phyloP scores from a whole-genome alignment of 2,329 filamentous ascomycete species.

The Didymella arachidicola region DNA sequence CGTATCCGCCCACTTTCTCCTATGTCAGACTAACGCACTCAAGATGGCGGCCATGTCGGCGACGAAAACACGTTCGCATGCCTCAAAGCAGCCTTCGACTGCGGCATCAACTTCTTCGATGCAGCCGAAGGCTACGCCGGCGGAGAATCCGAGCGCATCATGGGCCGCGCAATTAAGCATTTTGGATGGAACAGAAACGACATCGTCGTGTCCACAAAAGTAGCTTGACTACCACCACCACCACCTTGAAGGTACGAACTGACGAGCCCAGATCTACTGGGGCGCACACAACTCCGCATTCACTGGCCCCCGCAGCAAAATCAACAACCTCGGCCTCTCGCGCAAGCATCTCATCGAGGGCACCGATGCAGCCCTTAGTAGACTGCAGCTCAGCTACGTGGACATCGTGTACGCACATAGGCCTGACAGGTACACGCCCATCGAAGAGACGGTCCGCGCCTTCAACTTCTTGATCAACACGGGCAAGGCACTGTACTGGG shows the following conservation, averaged over 20 bases:
- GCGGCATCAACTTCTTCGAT: conserved; percentile 69
- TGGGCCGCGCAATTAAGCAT: conserved; percentile 65
- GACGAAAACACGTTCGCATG: conserved; percentile 66
- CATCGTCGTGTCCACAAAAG: conserved; percentile 66
- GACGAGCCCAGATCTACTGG: conserved; percentile 65
- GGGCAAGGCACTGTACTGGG: conserved; percentile 73
- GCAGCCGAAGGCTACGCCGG: conserved; percentile 63
- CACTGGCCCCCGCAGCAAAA: conserved; percentile 59
- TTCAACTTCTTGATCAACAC: conserved; percentile 75
- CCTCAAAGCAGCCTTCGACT: conserved; percentile 63
- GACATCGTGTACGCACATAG: conserved; percentile 75
- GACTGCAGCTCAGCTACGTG: conserved; percentile 68
- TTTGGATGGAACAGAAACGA: conserved; percentile 66
- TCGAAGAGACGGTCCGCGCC: conserved; percentile 74
- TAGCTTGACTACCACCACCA: conserved; percentile 28
- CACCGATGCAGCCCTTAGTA: conserved; percentile 65
- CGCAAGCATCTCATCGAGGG: conserved; percentile 76
- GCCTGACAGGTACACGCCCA: conserved; percentile 71
- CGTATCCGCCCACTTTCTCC: background rate
- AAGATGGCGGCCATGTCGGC: conserved; percentile 72
- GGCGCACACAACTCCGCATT: conserved; percentile 61
- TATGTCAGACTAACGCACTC: background rate
- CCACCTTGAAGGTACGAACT: background rate
- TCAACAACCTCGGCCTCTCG: conserved; percentile 73
- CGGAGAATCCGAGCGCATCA: conserved; percentile 63